Base-by-base conservation (phyloP, 352 stramenopile genomes). In the Globisporangium apiculatum region DNA sequence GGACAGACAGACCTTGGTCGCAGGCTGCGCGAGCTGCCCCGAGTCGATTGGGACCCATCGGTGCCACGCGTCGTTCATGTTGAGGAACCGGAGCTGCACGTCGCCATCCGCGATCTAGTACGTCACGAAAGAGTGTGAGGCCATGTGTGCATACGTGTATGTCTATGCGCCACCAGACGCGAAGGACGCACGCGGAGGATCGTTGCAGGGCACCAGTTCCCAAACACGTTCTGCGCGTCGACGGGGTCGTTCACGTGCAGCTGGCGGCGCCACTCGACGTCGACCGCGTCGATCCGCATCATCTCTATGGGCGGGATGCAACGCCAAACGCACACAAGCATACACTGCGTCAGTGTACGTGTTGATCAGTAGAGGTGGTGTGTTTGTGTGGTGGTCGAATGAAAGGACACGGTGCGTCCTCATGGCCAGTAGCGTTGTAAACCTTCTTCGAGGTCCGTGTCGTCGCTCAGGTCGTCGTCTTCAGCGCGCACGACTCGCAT, bases 371-470 rank as follows among this genome's bases (percentile, higher is more conserved):
- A 31, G 24, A 31, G 24, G 24, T 31, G 24, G 24, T 31, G 40
- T 14, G 11, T 43, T 3, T 43, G 40, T 43, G 40, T 43, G 40
- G 24, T 31, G 24, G 24, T 31, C 24, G 24, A 31, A 31, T 31
- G 24, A 31, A 31, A 3, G 24, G 24, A 31, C 24, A 31, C 24
- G 0, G 24, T 3, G 24, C 24, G 2, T 31, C 24, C 24, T 31
- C 24, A 31, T 31, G 24, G 24, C 24, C 24, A 31, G 6, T 55
- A 17, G 41, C 51, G 40, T 14, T 31, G 24, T 31, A 3, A 31
- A 87, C 82, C 82, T 81, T 90, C 82, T 72, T 92, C 79, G 41
- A 89, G 68, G 57, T 92, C 82, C 6, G 77, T 87, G 66, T 90
- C 82, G 38, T 91, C 79, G 17, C 76, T 75, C 17, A 48, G 53